These are phyloP conservation scores for Huiozyma naganishii DNA, from an alignment of 805 yeast genomes.

Conservation along the genomic window DNA sequence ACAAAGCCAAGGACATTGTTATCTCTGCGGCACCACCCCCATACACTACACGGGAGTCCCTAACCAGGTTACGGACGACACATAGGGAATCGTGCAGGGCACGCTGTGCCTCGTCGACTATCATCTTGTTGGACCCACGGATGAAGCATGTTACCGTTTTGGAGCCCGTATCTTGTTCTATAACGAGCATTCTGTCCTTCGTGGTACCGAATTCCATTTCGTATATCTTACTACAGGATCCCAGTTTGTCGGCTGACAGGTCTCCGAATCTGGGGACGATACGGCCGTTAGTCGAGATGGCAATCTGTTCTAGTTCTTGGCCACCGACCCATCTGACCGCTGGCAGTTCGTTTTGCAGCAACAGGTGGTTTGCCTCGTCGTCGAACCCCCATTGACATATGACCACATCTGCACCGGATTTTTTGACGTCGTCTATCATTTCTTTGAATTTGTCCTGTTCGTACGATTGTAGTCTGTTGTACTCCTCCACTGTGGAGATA, in stretches of 20 bases:
- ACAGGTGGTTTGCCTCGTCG: slow-evolving; percentile 93
- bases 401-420: slow-evolving; percentile 88
- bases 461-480: slow-evolving; percentile 78
- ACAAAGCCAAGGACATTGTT: slow-evolving; percentile 81
- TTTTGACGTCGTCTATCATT: slow-evolving; percentile 81
- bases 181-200: slow-evolving; percentile 87
- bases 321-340: slow-evolving; percentile 99
- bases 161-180: slow-evolving; percentile 79
- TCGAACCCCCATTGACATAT: slow-evolving; percentile 99
- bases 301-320: slow-evolving; percentile 87
- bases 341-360: slow-evolving; percentile 78
- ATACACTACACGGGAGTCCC: slow-evolving; percentile 89
- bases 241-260: slow-evolving; percentile 68
- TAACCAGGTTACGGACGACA: slow-evolving; percentile 90
- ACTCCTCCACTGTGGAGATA: slow-evolving; percentile 88
- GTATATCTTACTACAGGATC: slow-evolving; percentile 72
- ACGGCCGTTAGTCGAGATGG: slow-evolving; percentile 94
- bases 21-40: slow-evolving; percentile 99
- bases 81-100: slow-evolving; percentile 94
- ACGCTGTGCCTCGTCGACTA: slow-evolving; percentile 92
- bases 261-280: slow-evolving; percentile 97
- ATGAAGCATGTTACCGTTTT: slow-evolving; percentile 87
- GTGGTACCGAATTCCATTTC: slow-evolving; percentile 96
- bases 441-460: slow-evolving; percentile 84
- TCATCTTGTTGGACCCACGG: slow-evolving; percentile 96